phyloP scores from a whole-genome alignment of 2,329 filamentous ascomycete species.

The Epichloe coenophiala region DNA sequence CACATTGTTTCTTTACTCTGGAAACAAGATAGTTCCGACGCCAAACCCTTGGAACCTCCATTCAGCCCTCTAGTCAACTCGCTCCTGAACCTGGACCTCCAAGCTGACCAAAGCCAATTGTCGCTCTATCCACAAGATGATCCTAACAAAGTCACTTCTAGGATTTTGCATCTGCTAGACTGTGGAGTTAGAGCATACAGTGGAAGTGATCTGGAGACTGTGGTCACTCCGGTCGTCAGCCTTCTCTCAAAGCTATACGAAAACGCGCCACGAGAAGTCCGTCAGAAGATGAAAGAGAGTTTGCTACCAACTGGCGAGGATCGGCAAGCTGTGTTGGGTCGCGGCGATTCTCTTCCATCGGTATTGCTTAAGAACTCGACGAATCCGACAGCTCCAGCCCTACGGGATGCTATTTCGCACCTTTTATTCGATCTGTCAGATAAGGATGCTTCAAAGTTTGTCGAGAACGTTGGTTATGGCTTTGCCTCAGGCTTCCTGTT shows the following conservation, averaged over 20 bases:
- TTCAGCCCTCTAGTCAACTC: slow-evolving; percentile 64
- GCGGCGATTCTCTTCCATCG: slow-evolving; percentile 59
- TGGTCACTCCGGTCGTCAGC: slow-evolving; percentile 60
- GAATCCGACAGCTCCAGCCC: slow-evolving; percentile 54
- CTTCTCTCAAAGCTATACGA: slow-evolving; percentile 60
- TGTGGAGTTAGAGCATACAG: slow-evolving; percentile 48
- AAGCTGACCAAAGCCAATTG: slow-evolving; percentile 35
- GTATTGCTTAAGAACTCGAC: slow-evolving; percentile 66
- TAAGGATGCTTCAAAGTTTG: slow-evolving; percentile 64
- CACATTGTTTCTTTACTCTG: slow-evolving; percentile 59
- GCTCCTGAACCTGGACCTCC: slow-evolving; percentile 64
- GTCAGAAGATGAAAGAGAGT: slow-evolving; percentile 46
- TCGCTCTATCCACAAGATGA: slow-evolving; percentile 54
- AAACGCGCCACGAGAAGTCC: slow-evolving; percentile 46
- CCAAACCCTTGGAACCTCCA: slow-evolving; percentile 59
- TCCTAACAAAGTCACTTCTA: slow-evolving; percentile 44
- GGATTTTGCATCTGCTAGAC: slow-evolving; percentile 58
- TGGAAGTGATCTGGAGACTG: slow-evolving; percentile 57
- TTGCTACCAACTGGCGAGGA: slow-evolving; percentile 70
- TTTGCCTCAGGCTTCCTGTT: slow-evolving; percentile 85
- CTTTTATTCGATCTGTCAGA: slow-evolving; percentile 81
- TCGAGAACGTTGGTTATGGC: slow-evolving; percentile 87
- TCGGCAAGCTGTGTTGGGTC: slow-evolving; percentile 63
- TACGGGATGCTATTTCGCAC: slow-evolving; percentile 62
- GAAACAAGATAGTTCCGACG: slow-evolving; percentile 39